These are phyloP conservation scores for Gymnopus androsaceus DNA, from an alignment of 1,284 basidiomycete genomes.

Conservation along the genomic window DNA sequence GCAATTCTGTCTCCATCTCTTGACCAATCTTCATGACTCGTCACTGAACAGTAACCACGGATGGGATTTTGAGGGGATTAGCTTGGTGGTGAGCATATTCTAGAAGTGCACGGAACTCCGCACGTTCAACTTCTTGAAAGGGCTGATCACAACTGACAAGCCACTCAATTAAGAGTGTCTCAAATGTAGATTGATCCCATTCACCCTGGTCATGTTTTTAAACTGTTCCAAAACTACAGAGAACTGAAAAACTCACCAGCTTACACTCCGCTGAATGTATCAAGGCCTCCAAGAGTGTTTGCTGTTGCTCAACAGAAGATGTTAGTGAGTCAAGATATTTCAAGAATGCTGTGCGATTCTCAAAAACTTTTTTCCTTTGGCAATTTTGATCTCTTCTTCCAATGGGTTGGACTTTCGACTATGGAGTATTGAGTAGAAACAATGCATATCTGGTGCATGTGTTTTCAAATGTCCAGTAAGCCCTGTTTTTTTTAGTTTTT, in stretches of 20 bases:
- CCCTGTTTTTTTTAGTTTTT: background rate
- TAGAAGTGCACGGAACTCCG: constrained; percentile 21
- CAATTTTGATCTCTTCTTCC: constrained; percentile 13
- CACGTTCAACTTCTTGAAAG: constrained; percentile 18
- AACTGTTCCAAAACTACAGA: background rate
- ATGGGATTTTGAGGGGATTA: constrained; percentile 12
- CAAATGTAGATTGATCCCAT: constrained; percentile 8
- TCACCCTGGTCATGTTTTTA: constrained; percentile 2
- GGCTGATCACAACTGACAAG: constrained; percentile 24
- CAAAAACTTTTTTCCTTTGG: constrained; percentile 12
- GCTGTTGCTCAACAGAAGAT: constrained; percentile 1
- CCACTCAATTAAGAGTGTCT: constrained; percentile 19
- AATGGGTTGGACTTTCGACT: constrained; percentile 6
- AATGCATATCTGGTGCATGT: constrained; percentile 9
- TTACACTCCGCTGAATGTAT: background rate
- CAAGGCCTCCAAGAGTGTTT: constrained; percentile 6
- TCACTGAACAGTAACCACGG: background rate
- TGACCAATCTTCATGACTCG: constrained; percentile 14
- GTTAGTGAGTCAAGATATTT: background rate
- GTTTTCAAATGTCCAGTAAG: constrained; percentile 17
- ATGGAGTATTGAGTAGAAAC: constrained; percentile 11
- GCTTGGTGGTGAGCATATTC: constrained; percentile 16
- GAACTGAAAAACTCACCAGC: background rate
- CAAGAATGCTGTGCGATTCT: background rate
- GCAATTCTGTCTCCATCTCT: constrained; percentile 8